Percentiles rank a stretch among this genome's conserved stretches.
Evolutionary conservation across 2,329 filamentous ascomycete genomes (phyloP).

Genomic region (Mariannaea sp.): DNA sequence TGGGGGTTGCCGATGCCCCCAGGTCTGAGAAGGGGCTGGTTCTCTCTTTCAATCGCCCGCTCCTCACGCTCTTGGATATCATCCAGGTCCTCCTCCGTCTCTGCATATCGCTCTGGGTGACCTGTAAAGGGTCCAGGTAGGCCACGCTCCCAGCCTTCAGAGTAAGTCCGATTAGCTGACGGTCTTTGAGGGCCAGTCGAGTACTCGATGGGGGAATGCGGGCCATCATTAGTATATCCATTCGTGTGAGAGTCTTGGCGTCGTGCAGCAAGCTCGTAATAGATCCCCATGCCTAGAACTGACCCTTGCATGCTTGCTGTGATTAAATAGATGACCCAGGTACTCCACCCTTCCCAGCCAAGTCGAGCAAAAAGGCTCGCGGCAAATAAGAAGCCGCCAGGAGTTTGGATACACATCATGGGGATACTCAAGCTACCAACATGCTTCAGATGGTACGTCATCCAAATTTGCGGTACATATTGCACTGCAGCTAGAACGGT

Average conservation of each 20-base stretch:
- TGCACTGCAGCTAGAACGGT: constrained; percentile 82
- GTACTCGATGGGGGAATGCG: constrained; percentile 38
- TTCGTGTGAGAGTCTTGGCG: constrained; percentile 39
- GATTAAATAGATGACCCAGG: constrained; percentile 89
- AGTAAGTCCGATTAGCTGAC: constrained; percentile 50
- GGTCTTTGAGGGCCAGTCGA: constrained; percentile 41
- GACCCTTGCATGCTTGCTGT: constrained; percentile 85
- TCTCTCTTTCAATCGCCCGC: constrained; percentile 55
- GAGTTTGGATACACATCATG: constrained; percentile 98
- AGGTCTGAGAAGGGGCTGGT: constrained; percentile 54
- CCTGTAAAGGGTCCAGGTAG: constrained; percentile 57
- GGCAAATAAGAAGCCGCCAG: constrained; percentile 88
- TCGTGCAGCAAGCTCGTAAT: constrained; percentile 65
- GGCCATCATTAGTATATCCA: constrained; percentile 32
- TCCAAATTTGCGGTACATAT: constrained; percentile 94
- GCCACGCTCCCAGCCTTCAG: constrained; percentile 56
- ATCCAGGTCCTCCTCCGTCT: constrained; percentile 57
- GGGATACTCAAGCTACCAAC: constrained; percentile 91
- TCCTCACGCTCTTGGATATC: constrained; percentile 57
- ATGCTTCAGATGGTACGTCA: constrained; percentile 82
- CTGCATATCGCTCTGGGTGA: constrained; percentile 57
- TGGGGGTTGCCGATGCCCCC: constrained; percentile 55
- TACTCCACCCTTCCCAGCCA: constrained; percentile 87
- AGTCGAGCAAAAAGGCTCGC: constrained; percentile 80
- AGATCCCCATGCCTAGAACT: constrained; percentile 78